phyloP scores from a whole-genome alignment of 345 rosid species.

The Eucalyptus curtisii region DNA sequence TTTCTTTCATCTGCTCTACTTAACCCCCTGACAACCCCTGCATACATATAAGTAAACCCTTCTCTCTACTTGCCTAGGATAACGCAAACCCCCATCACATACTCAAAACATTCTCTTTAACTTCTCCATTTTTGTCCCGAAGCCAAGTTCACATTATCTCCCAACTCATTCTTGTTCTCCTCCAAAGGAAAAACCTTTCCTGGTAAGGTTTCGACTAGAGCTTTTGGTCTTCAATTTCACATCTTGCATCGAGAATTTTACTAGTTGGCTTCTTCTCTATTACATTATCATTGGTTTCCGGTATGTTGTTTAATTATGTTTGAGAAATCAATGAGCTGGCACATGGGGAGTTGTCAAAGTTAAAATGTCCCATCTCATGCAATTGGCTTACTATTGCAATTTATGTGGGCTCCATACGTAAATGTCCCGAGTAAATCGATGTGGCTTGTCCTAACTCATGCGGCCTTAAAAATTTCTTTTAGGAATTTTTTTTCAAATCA shows the following conservation, averaged over 20 bases:
- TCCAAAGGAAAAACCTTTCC: not conserved
- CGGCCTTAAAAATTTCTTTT: too few relatives aligned
- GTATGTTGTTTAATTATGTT: not conserved
- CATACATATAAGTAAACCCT: not conserved
- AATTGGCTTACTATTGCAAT: not conserved
- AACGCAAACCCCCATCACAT: not conserved
- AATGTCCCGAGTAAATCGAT: rapidly evolving
- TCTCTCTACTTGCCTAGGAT: not conserved
- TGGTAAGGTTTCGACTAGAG: not conserved
- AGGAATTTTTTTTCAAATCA: too few relatives aligned
- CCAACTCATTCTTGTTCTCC: not conserved
- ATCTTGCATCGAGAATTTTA: not conserved
- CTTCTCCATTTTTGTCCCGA: not conserved
- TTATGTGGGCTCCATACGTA: not conserved
- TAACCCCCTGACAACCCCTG: not conserved
- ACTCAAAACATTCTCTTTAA: not conserved
- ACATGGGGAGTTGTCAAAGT: not conserved
- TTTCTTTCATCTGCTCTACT: not conserved
- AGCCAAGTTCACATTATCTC: not conserved
- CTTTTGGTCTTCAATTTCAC: not conserved
- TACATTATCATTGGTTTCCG: not conserved
- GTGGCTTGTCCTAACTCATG: rapidly evolving
- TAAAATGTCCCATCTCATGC: not conserved
- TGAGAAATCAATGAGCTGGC: not conserved
- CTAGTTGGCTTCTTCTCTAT: not conserved